Percentiles rank a stretch among this genome's conserved stretches.
These are phyloP conservation scores for Pseudovirgaria hyperparasitica DNA, from an alignment of 2,329 filamentous ascomycete genomes.

Conservation along the genomic window DNA sequence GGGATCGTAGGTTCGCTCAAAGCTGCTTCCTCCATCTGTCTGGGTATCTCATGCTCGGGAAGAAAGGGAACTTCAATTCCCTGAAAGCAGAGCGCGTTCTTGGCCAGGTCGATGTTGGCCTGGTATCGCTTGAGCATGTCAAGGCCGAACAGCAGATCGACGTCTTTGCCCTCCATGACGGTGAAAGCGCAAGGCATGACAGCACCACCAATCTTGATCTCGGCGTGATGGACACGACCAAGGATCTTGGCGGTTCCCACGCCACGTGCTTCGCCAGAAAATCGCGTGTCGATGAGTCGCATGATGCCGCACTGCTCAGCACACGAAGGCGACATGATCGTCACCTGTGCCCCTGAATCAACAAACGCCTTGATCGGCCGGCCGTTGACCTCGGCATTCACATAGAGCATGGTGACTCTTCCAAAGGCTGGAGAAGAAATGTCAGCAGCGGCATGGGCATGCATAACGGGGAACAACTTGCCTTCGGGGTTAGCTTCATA, in stretches of 20 bases:
- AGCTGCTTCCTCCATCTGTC: conserved; percentile 56
- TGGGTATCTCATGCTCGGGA: conserved; percentile 89
- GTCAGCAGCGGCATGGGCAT: conserved; percentile 10
- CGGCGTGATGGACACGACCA: conserved; percentile 86
- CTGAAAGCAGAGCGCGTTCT: conserved; percentile 77
- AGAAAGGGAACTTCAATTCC: conserved; percentile 81
- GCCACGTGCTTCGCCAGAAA: conserved; percentile 80
- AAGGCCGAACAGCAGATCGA: conserved; percentile 81
- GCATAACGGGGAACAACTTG: conserved; percentile 30
- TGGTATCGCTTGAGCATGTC: conserved; percentile 97
- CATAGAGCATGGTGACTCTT: conserved; percentile 89
- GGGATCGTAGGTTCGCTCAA: conserved; percentile 71
- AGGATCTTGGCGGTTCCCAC: conserved; percentile 92
- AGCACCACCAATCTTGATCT: conserved; percentile 81
- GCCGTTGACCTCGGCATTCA: conserved; percentile 89
- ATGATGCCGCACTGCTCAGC: conserved; percentile 91
- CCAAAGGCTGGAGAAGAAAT: conserved; percentile 60
- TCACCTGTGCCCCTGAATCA: conserved; percentile 93
- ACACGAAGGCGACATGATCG: conserved; percentile 93
- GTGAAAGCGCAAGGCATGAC: conserved; percentile 93
- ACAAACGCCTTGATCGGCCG: conserved; percentile 90
- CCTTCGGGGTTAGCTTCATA: conserved; percentile 97
- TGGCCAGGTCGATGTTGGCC: conserved; percentile 76
- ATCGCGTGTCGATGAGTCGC: conserved; percentile 85
- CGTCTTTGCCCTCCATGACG: conserved; percentile 97